These are phyloP conservation scores for Spencermartinsiella ligniputridi DNA, from an alignment of 1,139 yeast species.

Conservation along the genomic window DNA sequence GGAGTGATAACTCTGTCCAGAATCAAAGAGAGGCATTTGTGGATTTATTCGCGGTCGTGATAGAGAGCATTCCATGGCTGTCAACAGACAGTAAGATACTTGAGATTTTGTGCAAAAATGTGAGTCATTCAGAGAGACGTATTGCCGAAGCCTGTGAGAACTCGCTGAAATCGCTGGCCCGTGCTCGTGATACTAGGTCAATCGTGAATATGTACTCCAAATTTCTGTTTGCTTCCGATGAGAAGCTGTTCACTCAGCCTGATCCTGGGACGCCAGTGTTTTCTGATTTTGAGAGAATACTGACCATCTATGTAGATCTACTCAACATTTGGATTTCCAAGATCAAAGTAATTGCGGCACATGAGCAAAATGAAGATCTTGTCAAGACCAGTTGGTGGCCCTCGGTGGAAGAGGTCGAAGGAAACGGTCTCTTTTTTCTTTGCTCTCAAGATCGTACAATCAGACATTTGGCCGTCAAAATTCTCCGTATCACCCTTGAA, in stretches of 20 bases:
- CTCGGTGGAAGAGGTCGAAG: slow-evolving; percentile 89
- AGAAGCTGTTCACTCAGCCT: slow-evolving; percentile 38
- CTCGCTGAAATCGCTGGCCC: slow-evolving; percentile 62
- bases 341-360: slow-evolving; percentile 35
- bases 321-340: slow-evolving; percentile 77
- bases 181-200: slow-evolving; percentile 65
- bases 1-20: slow-evolving; percentile 35
- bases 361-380: slow-evolving; percentile 1
- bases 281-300: slow-evolving; percentile 52
- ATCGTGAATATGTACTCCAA: slow-evolving; percentile 73
- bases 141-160: slow-evolving; percentile 60
- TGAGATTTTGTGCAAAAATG: slow-evolving; percentile 71
- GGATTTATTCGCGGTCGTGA: slow-evolving; percentile 64
- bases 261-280: slow-evolving; percentile 50
- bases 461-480: slow-evolving; percentile 68
- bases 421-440: slow-evolving; percentile 86
- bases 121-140: slow-evolving; percentile 59
- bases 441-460: slow-evolving; percentile 81
- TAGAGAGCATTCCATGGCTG: slow-evolving; percentile 70
- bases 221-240: slow-evolving; percentile 75
- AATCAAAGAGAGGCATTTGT: slow-evolving; percentile 38
- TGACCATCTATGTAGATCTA: slow-evolving; percentile 72
- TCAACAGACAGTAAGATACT: slow-evolving; percentile 56
- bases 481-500: slow-evolving; percentile 69
- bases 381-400: slow-evolving; percentile 78